These are phyloP conservation scores for Plasmodium ovale DNA, from an alignment of 169 alveolate genomes.

Conservation along the genomic window DNA sequence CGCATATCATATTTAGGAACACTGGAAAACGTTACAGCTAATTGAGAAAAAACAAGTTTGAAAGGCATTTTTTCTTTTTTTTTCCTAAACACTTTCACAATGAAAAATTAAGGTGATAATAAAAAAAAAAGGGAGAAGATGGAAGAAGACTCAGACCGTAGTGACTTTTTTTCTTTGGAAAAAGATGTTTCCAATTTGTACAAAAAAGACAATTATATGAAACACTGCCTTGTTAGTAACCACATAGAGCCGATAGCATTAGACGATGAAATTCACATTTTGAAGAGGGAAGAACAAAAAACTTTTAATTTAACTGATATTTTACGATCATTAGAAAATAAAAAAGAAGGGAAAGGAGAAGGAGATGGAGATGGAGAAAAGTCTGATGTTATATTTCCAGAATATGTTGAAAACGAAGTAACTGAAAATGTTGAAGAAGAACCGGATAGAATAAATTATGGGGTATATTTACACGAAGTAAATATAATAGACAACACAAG, in stretches of 20 bases:
- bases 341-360: conserved; percentile 50
- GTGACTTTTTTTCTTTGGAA: conserved; percentile 1
- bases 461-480: conserved; percentile 60
- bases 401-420: conserved; percentile 32
- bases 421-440: conserved; percentile 16
- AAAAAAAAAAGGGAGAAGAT: not conserved
- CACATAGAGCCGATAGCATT: conserved; percentile 64
- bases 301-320: conserved; percentile 57
- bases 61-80: too few species aligned
- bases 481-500: conserved; percentile 57
- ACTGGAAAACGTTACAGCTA: too few species aligned
- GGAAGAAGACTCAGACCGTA: not conserved
- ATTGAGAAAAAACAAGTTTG: too few species aligned
- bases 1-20: too few species aligned
- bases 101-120: not conserved
- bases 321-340: conserved; percentile 46
- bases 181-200: conserved; percentile 22
- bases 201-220: conserved; percentile 67
- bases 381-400: conserved; percentile 23
- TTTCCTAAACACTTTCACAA: too few species aligned
- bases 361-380: too few species aligned
- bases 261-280: conserved; percentile 68
- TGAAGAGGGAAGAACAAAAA: conserved; percentile 28
- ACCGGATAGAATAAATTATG: conserved; percentile 23
- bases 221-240: conserved; percentile 53